Evolutionary conservation across 2,329 filamentous ascomycete genomes (phyloP).

Genomic region (Fusarium scirpi): DNA sequence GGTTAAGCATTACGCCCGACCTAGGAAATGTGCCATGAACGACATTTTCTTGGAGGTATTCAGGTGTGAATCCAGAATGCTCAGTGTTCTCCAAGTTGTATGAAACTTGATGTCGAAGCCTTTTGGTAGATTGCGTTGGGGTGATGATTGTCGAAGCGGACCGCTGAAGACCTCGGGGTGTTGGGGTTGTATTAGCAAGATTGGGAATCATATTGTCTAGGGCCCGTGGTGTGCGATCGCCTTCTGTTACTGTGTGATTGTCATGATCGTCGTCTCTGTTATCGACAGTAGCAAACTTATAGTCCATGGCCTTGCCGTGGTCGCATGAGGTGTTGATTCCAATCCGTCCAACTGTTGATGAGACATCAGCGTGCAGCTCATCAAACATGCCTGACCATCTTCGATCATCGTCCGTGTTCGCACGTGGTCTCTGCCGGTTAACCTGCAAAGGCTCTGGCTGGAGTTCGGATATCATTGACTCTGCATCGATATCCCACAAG

Average conservation of each 20-base stretch:
- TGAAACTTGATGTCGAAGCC: slow-evolving; percentile 20
- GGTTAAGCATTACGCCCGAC: slow-evolving; percentile 29
- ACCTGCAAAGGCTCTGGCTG: slow-evolving; percentile 46
- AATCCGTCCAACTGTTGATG: slow-evolving; percentile 11
- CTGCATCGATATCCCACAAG: slow-evolving; percentile 35
- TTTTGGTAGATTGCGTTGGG: slow-evolving; percentile 33
- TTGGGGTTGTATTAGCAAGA: slow-evolving; percentile 1
- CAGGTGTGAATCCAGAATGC: slow-evolving; percentile 42
- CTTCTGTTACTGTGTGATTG: neutral
- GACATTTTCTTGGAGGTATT: slow-evolving; percentile 8
- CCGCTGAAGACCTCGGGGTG: slow-evolving; percentile 19
- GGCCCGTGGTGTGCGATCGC: slow-evolving; percentile 7
- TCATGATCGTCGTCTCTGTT: neutral
- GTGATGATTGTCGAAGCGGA: slow-evolving; percentile 37
- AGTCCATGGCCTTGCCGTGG: neutral
- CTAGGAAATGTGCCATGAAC: slow-evolving; percentile 7
- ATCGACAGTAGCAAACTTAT: neutral
- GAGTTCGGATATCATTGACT: slow-evolving; percentile 35
- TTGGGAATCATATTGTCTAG: slow-evolving; percentile 8
- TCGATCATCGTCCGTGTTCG: slow-evolving; percentile 9
- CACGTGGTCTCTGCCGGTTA: slow-evolving; percentile 16
- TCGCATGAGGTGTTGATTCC: neutral
- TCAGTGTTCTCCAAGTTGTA: slow-evolving; percentile 28
- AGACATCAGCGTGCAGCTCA: slow-evolving; percentile 9
- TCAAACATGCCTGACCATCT: slow-evolving; percentile 35